Evolutionary conservation across 768 basidiomycete genomes (phyloP).

Genomic region (Lentinus brumalis): DNA sequence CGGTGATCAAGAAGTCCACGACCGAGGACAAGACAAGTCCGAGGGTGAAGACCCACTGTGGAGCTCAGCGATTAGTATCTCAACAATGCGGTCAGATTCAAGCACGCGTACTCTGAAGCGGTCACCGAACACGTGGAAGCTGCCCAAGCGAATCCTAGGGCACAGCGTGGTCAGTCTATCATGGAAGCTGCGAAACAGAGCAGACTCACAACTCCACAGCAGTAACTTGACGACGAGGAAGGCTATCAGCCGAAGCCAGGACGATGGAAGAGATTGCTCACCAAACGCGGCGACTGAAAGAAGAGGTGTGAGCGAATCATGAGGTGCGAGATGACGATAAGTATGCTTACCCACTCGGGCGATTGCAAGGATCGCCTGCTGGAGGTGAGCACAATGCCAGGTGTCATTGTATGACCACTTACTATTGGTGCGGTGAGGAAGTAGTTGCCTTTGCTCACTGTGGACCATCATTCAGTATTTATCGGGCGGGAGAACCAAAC

Average conservation of each 20-base stretch:
- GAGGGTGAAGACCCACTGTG: conserved; percentile 32
- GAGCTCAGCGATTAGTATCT: not conserved
- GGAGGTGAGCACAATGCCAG: not conserved
- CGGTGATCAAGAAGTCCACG: conserved; percentile 26
- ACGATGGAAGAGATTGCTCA: not conserved
- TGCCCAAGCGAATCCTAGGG: conserved; percentile 20
- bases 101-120: conserved; percentile 15
- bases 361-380: conserved; percentile 11
- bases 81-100: conserved; percentile 8
- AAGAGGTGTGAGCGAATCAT: not conserved
- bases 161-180: not conserved
- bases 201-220: conserved; percentile 12
- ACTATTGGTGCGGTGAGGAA: conserved; percentile 20
- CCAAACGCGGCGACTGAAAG: conserved; percentile 14
- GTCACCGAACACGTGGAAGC: not conserved
- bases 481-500: not conserved
- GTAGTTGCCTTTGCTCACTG: conserved; percentile 28
- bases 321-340: no score
- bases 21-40: conserved; percentile 24
- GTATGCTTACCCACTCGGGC: conserved; percentile 10
- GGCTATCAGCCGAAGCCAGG: not conserved
- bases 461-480: not conserved
- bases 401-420: not conserved
- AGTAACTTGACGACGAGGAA: conserved; percentile 3
- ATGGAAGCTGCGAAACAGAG: not conserved